phyloP scores from a whole-genome alignment of 2,329 filamentous ascomycete species.

The Aspergillus caelatus region DNA sequence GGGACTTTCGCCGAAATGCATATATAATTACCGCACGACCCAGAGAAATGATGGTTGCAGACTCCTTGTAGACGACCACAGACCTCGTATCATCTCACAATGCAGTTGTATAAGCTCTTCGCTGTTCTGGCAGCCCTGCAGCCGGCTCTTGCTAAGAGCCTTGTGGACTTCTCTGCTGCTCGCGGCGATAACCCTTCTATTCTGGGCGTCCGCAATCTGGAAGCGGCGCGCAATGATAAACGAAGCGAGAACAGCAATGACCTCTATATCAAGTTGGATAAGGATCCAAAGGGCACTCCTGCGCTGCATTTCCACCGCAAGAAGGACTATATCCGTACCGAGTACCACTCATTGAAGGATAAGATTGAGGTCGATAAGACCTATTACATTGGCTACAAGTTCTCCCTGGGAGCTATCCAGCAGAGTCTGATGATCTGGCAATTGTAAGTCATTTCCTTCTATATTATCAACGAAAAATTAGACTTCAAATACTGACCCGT shows the following conservation, averaged over 20 bases:
- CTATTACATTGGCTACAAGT: constrained; percentile 17
- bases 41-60: background rate
- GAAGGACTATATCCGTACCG: constrained; percentile 18
- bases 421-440: constrained; percentile 20
- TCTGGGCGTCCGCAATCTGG: constrained; percentile 16
- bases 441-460: constrained; percentile 5
- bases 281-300: constrained; percentile 15
- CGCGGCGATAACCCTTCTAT: constrained; percentile 14
- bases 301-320: constrained; percentile 20
- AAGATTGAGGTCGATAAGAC: constrained; percentile 11
- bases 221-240: constrained; percentile 9
- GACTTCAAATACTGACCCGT: background rate
- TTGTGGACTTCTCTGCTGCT: constrained; percentile 14
- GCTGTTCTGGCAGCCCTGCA: background rate
- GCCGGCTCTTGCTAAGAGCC: background rate
- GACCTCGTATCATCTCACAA: background rate
- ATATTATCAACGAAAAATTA: background rate
- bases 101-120: background rate
- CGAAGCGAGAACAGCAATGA: constrained; percentile 11
- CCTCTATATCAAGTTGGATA: constrained; percentile 20
- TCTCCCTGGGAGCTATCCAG: constrained; percentile 12
- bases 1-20: background rate
- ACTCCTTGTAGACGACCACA: background rate
- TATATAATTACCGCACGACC: background rate
- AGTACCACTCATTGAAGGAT: constrained; percentile 17